Base-by-base conservation (phyloP, 495 filamentous ascomycete species). In the Aspergillus panamensis region DNA sequence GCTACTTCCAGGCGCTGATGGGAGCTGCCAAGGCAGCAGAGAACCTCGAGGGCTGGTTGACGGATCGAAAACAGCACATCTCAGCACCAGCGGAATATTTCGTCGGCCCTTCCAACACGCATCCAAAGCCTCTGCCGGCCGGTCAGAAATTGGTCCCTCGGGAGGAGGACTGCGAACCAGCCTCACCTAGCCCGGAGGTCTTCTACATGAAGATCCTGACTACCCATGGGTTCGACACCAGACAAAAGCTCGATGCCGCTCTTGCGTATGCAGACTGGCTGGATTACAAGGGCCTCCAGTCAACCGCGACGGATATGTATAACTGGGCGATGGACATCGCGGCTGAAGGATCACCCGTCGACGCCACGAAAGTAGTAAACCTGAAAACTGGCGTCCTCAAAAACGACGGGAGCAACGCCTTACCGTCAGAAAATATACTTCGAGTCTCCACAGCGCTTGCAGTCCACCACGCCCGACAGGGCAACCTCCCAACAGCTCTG, bases 211-310 rank as follows among this genome's bases (percentile, higher is more conserved):
- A 86, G 62, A 85, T 96, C 21, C 69, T 96, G 47, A 89, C 83
- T 1, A 90, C 87, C 0, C 77, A 79, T 25, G 91, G 92, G 16
- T 90, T 96, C 65, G 85, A 81, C 8, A 79, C 80, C 17, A 75
- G 82, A 51, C 89, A 96, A 72, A 84, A 83, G 58, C 69, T 96
- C 32, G 85, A 91, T 43, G 91, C 92, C 20, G 87, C 87, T 9
- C 72, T 96, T 16, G 87, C 85, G 0, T 92, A 92, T 69, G 92
- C 85, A 6, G 87, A 88, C 56, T 96, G 86, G 84, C 78, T 96
- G 6, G 86, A 89, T 49, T 95, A 82, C 71, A 92, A 92, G 72
- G 78, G 81, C 3, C 67, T 86, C 12, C 66, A 78, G 12, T 74
- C 76, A 1, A 82, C 81, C 4, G 85, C 89, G 0, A 74, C 80